Conservation (phyloP, 257 asterid genomes). For the Solanum paucissectum region DNA sequence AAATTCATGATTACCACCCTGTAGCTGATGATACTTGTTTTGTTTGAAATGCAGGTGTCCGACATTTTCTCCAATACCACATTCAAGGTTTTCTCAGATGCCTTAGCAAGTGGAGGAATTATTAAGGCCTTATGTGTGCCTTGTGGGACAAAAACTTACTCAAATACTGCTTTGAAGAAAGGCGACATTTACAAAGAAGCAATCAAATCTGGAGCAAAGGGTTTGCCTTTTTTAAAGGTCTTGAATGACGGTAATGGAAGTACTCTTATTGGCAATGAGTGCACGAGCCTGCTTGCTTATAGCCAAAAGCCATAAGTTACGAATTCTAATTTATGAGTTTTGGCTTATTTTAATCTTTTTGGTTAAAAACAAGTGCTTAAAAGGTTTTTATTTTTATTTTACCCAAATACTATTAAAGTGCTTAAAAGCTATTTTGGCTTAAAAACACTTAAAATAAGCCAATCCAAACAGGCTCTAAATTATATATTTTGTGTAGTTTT, state of each 20-base stretch:
- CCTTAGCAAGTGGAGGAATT: constrained; percentile 55
- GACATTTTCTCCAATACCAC: constrained; percentile 51
- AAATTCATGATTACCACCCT: not conserved
- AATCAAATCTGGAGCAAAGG: constrained; percentile 87
- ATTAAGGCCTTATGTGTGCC: constrained; percentile 76
- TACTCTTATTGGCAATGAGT: not conserved
- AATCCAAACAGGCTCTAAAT: not conserved
- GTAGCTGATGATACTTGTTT: not conserved
- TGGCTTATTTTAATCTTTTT: not conserved
- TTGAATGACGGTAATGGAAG: constrained; percentile 50
- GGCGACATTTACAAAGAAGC: constrained; percentile 84
- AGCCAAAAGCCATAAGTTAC: not conserved
- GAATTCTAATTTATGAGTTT: not conserved
- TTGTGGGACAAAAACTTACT: constrained; percentile 64
- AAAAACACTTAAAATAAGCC: not conserved
- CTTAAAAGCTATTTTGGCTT: not conserved
- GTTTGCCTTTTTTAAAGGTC: constrained; percentile 87
- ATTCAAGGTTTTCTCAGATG: constrained; percentile 82
- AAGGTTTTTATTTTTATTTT: not conserved
- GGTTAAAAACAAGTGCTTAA: not conserved
- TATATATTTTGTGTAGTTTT: not conserved
- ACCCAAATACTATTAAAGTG: not conserved
- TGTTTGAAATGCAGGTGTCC: constrained; percentile 54
- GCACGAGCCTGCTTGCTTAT: not conserved
- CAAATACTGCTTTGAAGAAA: constrained; percentile 86